Conservation (phyloP, 139 green algal genomes). For the Picochlorum sp. region DNA sequence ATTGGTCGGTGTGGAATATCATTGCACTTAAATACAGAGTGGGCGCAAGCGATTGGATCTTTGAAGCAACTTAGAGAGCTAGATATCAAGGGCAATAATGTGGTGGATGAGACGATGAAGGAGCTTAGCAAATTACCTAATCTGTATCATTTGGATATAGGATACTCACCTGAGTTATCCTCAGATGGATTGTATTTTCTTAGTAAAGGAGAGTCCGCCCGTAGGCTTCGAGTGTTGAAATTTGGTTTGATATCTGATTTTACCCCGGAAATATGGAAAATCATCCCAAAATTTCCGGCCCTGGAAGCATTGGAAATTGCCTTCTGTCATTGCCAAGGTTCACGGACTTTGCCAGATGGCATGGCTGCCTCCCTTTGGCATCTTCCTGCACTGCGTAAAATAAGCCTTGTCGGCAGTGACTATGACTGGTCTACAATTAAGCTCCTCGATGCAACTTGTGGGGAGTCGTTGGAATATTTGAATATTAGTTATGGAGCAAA, state of each 20-base stretch:
- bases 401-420: not conserved
- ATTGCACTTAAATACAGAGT: no score
- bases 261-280: not conserved
- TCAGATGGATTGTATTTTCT: not conserved
- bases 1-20: no score
- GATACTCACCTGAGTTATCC: no score
- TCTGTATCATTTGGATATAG: no score
- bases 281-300: not conserved
- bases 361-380: not conserved
- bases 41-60: no score
- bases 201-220: no score
- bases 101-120: no score
- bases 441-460: not conserved
- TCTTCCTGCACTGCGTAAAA: not conserved
- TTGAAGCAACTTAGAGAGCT: no score
- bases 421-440: not conserved
- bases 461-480: not conserved
- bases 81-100: no score
- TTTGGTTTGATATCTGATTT: not conserved
- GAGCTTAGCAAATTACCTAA: no score
- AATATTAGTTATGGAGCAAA: not conserved
- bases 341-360: not conserved
- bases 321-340: not conserved
- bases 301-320: not conserved
- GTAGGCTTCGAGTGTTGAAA: not conserved